Evolutionary conservation across 257 asterid species (phyloP).

Genomic region (Penstemon newberryi): DNA sequence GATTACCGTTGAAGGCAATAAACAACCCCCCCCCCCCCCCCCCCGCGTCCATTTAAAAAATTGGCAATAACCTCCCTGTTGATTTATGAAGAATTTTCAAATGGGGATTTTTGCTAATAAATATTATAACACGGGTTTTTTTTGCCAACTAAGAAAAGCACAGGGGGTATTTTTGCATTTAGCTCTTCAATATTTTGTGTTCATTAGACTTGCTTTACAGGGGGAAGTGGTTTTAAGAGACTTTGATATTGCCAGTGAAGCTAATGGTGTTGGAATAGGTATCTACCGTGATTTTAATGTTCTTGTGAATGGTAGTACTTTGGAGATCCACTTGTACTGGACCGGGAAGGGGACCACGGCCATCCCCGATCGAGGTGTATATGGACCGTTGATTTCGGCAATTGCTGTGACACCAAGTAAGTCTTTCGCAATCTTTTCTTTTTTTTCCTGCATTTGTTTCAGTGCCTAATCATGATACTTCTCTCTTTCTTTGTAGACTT

Average conservation of each 20-base stretch:
- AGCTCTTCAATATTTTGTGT: neutral
- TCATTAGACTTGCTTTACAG: slow-evolving; percentile 38
- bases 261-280: slow-evolving; percentile 65
- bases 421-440: slow-evolving; percentile 25
- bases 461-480: slow-evolving; percentile 18
- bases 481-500: slow-evolving; percentile 49
- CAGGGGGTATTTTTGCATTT: no score
- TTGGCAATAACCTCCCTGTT: no score
- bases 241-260: slow-evolving; percentile 60
- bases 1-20: no score
- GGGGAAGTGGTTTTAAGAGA: slow-evolving; percentile 67
- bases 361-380: slow-evolving; percentile 76
- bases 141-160: no score
- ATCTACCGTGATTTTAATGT: slow-evolving; percentile 46
- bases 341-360: slow-evolving; percentile 87
- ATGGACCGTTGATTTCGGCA: slow-evolving; percentile 93
- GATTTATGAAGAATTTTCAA: no score
- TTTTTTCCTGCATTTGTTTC: neutral
- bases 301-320: slow-evolving; percentile 59
- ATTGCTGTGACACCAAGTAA: slow-evolving; percentile 82
- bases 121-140: no score
- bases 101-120: no score
- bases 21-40: no score
- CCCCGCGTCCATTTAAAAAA: no score
- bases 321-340: slow-evolving; percentile 95